Percentiles rank a stretch among this genome's conserved stretches.
Evolutionary conservation across 2,329 filamentous ascomycete species (phyloP).

Genomic region (Raffaelea arxii): DNA sequence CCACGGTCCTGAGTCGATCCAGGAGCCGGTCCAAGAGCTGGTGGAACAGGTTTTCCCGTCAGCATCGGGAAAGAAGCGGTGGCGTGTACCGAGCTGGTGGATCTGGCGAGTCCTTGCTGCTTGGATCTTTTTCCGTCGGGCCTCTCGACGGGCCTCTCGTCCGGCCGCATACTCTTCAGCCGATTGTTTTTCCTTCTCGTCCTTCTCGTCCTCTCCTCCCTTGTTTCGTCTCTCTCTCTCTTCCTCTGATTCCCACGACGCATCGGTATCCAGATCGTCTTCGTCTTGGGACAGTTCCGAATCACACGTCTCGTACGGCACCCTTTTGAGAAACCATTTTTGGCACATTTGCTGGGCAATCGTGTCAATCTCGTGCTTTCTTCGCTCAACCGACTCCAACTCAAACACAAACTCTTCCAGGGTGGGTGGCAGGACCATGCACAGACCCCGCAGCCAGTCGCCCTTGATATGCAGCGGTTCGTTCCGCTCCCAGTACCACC

Average conservation of each 20-base stretch:
- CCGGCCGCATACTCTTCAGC: no score
- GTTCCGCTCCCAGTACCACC: conserved; percentile 34
- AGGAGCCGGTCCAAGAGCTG: no score
- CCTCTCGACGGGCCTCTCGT: no score
- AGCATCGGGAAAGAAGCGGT: conserved; percentile 19
- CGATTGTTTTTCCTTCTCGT: no score
- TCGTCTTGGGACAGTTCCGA: conserved; percentile 20
- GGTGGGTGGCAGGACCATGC: conserved; percentile 18
- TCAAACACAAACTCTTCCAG: conserved; percentile 32
- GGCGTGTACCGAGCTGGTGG: not conserved
- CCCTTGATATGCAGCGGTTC: conserved; percentile 23
- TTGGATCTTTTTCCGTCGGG: no score
- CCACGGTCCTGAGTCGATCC: conserved; percentile 35
- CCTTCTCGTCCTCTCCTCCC: no score
- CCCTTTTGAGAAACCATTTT: conserved; percentile 22
- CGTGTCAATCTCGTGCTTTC: conserved; percentile 31
- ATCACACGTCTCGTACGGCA: no score
- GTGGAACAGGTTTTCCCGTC: not conserved
- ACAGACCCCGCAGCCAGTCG: conserved; percentile 23
- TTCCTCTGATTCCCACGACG: not conserved
- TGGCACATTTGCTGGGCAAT: conserved; percentile 28
- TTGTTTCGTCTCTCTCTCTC: no score
- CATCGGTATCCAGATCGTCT: not conserved
- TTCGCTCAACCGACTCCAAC: conserved; percentile 36
- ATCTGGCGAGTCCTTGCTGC: no score